These are phyloP conservation scores for Botrytis tulipae DNA, from an alignment of 2,329 filamentous ascomycete species.

Conservation along the genomic window DNA sequence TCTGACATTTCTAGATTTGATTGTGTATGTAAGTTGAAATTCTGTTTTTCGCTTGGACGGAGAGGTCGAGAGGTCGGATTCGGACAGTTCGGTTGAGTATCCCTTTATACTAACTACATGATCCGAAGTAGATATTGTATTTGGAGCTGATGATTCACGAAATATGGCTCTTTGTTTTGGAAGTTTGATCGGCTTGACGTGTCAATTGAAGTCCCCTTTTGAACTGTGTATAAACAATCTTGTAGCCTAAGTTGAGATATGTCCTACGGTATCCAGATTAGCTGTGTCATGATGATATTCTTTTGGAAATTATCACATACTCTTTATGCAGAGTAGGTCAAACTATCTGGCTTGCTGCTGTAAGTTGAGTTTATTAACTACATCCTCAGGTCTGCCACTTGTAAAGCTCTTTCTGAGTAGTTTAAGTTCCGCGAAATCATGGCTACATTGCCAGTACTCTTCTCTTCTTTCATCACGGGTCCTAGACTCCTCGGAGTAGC, in stretches of 20 bases:
- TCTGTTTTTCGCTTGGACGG: neutral
- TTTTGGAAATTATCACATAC: accelerated
- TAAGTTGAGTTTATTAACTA: neutral
- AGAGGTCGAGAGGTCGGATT: too few relatives aligned
- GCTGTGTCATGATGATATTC: too few relatives aligned
- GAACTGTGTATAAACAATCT: neutral
- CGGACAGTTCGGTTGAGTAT: neutral
- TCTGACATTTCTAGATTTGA: neutral
- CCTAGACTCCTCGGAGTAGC: neutral
- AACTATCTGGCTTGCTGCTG: neutral
- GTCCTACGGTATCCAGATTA: too few relatives aligned
- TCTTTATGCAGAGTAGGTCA: neutral
- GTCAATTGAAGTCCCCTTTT: neutral
- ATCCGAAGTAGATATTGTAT: neutral
- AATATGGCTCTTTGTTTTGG: neutral
- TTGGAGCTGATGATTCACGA: accelerated
- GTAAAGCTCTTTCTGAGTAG: neutral
- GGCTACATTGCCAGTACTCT: neutral
- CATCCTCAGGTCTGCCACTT: neutral
- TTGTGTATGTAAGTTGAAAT: neutral
- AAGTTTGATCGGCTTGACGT: neutral
- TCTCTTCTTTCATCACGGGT: neutral
- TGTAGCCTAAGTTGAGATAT: neutral
- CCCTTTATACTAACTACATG: neutral
- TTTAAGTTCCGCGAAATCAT: neutral